phyloP scores from a whole-genome alignment of 345 rosid genomes.

The Eucalyptus urophylla region DNA sequence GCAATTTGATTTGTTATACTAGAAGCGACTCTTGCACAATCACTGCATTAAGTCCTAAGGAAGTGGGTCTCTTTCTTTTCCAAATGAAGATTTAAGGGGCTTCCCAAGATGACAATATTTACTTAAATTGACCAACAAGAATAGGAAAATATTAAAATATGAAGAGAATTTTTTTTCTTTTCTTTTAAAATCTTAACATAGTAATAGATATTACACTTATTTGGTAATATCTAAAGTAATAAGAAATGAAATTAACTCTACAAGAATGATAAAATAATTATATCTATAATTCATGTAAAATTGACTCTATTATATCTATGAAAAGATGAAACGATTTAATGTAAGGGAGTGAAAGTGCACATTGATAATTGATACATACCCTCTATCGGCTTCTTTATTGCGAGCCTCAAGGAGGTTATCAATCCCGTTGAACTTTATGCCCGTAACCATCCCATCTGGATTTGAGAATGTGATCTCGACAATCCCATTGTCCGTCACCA shows the following conservation, averaged over 20 bases:
- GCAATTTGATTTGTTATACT: no score
- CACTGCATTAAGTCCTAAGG: no score
- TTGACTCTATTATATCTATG: background rate
- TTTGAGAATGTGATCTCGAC: slow-evolving; percentile 13
- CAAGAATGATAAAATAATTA: background rate
- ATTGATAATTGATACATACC: background rate
- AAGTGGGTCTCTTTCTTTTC: no score
- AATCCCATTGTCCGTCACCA: slow-evolving; percentile 19
- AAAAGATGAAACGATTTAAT: background rate
- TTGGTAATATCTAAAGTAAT: background rate
- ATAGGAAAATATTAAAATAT: no score
- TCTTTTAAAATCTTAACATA: no score
- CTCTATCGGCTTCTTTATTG: background rate
- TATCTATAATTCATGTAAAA: background rate
- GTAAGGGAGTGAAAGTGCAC: background rate
- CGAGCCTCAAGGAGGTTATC: slow-evolving; percentile 12
- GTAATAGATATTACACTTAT: background rate
- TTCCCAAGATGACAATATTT: no score
- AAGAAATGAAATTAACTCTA: background rate
- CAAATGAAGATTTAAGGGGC: no score
- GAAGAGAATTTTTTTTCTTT: background rate
- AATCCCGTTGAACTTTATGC: slow-evolving; percentile 13
- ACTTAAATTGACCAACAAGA: no score
- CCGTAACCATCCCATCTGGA: slow-evolving; percentile 11
- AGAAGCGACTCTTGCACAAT: no score